Evolutionary conservation across 108 stramenopile species (phyloP), one percentile per base, ranked within the genome.

Genomic region (Tribonema minus): DNA sequence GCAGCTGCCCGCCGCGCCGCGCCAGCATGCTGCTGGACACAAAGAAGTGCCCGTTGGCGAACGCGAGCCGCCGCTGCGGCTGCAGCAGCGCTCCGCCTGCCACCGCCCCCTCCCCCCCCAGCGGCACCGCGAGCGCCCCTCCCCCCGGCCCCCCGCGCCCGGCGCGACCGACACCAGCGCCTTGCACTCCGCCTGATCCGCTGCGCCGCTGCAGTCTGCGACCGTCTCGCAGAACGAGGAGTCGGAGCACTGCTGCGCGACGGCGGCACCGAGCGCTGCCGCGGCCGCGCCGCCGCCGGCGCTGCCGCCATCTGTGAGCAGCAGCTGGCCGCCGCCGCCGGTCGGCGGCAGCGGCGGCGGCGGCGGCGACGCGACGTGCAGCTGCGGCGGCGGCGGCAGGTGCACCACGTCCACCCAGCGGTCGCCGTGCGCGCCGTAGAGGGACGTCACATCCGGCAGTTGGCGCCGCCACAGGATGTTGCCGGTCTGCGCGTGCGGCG

Each of bases 321-420:
- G 61, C 38, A 64, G 38, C 31, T 27, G n/a, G 23, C 60, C 25
- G 2, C 37, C 38, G 30, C 12, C 30, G 29, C 26, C 37, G 20
- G 7, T 31, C 23, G 26, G 9, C 31, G 72, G 15, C 66, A 36
- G 35, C 32, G 35, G 34, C 35, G 23, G 6, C 35, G n/a, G 7
- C 68, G 35, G 25, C 38, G 25, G 2, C 40, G 35, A 4, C 9
- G n/a, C 68, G 25, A 28, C 29, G 23, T 40, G 25, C 66, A 4
- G 37, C 68, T 26, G 37, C 12, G 36, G 68, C 27, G 54, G 32
- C 36, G 66, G 61, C 58, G 77, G 77, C 67, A 68, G 26, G n/a
- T n/a, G n/a, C n/a, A n/a, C n/a, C 28, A 79, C 60, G 60, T 79
- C 67, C 37, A 79, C 41, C 77, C 77, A 79, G 68, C 62, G 37